A percentile compares a stretch with the other conserved stretches of the same genome.
These are phyloP conservation scores for Paramarasmius palmivorus DNA, from an alignment of 1,284 basidiomycete genomes.

Conservation along the genomic window DNA sequence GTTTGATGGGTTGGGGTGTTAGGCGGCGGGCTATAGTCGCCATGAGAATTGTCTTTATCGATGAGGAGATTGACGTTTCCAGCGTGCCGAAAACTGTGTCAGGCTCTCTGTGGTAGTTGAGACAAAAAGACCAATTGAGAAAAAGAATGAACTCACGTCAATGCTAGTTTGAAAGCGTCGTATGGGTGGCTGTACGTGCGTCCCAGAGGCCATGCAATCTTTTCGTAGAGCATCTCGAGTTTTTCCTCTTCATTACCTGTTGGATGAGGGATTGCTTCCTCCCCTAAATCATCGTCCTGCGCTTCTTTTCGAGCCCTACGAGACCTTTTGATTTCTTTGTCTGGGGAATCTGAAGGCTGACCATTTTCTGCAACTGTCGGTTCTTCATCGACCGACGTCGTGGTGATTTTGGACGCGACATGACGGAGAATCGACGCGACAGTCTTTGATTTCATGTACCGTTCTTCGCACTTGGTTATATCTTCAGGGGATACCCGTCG, in stretches of 20 bases:
- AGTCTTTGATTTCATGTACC: constrained; percentile 97
- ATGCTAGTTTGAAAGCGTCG: constrained; percentile 96
- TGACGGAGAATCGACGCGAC: constrained; percentile 93
- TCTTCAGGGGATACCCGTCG: constrained; percentile 99
- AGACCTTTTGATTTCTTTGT: constrained; percentile 48
- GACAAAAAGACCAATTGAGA: constrained; percentile 6
- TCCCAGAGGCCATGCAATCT: constrained; percentile 92
- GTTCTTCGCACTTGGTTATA: constrained; percentile 97
- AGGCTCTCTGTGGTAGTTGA: constrained; percentile 62
- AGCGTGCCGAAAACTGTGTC: constrained; percentile 84
- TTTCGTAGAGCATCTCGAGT: constrained; percentile 86
- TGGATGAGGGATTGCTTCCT: constrained; percentile 33
- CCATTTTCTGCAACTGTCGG: constrained; percentile 22
- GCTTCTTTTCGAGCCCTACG: constrained; percentile 44
- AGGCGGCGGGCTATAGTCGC: constrained; percentile 92
- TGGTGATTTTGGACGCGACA: constrained; percentile 82
- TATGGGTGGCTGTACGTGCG: constrained; percentile 94
- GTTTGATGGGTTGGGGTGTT: constrained; percentile 98
- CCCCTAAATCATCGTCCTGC: constrained; percentile 43
- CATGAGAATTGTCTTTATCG: constrained; percentile 70
- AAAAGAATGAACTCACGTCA: constrained; percentile 64
- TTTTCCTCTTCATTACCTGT: constrained; percentile 64
- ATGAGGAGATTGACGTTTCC: constrained; percentile 57
- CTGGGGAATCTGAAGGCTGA: constrained; percentile 35
- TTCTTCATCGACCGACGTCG: constrained; percentile 42